Base-by-base conservation (phyloP, 129 eudicot species). In the Lactuca sativa region DNA sequence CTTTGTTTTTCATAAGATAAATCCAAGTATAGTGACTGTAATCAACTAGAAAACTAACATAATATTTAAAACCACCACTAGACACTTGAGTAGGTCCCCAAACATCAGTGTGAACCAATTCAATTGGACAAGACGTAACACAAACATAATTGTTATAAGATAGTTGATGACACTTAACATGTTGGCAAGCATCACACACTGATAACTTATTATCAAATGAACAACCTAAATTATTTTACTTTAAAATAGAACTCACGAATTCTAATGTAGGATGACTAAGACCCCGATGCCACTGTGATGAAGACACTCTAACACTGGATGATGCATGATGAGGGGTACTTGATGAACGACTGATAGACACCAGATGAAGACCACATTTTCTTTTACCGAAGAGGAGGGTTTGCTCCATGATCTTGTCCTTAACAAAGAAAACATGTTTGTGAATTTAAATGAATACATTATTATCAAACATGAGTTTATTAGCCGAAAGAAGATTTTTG, bases 151-250 rank as follows among this genome's bases (percentile, higher is more conserved):
- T 62, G 40, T 62, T 37, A 62, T 62, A 62, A 62, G 67, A 32
- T 15, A 62, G 67, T 62, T 37, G 67, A 62, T 62, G 67, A 62
- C 67, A 37, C 52, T 62, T 55, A 5, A 16, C 52, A 37, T 51
- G 52, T 14, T 62, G 67, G 15, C 67, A 62, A 14, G 67, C 67
- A 36, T 62, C 67, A 62, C 67, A 18, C 21, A 18, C 21, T 18
- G 21, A 18, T 1, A 18, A 18, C 21, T 18, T 18, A 18, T 18
- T 18, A 18, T 18, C 21, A 18, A 18, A 18, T 1, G 1, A 18
- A 18, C 21, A 18, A 18, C 21, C 21, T 0, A 18, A 18, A 18
- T 18, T 18, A 18, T 18, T 18, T 18, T 18, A 18, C 21, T 18
- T 18, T 18, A 18, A 62, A 62, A 37, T 55, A 16, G 18, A 16